These are phyloP conservation scores for Sungouiella blattae DNA, from an alignment of 805 yeast genomes.

Conservation along the genomic window DNA sequence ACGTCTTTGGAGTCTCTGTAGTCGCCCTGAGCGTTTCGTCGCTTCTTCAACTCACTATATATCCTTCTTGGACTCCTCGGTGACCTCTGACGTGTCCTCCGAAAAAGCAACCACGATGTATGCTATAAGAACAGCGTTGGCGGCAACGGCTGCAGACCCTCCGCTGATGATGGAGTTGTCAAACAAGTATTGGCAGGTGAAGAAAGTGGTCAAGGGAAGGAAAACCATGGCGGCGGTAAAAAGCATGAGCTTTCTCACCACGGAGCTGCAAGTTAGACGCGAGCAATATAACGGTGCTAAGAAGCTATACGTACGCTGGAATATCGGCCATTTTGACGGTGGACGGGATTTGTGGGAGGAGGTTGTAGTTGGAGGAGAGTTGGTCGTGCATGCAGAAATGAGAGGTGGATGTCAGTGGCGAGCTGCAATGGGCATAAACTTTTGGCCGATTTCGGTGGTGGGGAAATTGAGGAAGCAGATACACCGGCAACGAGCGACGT, in stretches of 20 bases:
- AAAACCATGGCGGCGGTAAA: constrained; percentile 76
- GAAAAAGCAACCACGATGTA: constrained; percentile 72
- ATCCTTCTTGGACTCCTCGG: constrained; percentile 37
- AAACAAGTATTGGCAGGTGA: constrained; percentile 45
- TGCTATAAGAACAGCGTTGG: constrained; percentile 70
- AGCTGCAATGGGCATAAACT: no score
- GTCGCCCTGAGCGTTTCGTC: no score
- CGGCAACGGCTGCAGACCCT: constrained; percentile 74
- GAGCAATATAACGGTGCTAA: no score
- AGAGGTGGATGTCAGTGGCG: no score
- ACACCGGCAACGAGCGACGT: no score
- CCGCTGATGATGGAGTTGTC: constrained; percentile 67
- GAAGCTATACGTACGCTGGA: constrained; percentile 21
- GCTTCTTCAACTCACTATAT: no score
- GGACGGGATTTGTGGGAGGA: no score
- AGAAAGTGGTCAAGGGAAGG: constrained; percentile 63
- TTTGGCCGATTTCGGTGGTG: no score
- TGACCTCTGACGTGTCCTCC: constrained; percentile 48
- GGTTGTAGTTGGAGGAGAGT: no score
- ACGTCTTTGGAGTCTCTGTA: no score
- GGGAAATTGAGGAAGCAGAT: no score
- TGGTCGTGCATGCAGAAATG: no score
- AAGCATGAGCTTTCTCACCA: constrained; percentile 62
- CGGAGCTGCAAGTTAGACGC: constrained; percentile 43
- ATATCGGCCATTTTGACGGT: constrained; percentile 17